Conservation (phyloP, 2,329 filamentous ascomycete species). For the Cladosporium sp. region DNA sequence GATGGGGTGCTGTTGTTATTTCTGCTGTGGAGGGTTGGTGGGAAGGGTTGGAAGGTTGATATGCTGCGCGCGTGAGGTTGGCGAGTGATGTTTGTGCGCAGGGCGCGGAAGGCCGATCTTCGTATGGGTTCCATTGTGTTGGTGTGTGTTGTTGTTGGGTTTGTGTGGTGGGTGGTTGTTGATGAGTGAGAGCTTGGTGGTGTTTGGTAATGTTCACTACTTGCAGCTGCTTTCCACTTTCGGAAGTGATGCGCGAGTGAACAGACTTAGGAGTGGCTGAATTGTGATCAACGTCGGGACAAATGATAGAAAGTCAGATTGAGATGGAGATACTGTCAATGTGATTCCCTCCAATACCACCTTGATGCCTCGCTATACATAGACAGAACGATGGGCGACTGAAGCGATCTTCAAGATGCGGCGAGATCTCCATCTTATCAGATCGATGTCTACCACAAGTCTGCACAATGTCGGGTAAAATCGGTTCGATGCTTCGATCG, state of each 20-base stretch:
- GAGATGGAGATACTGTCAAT: neutral
- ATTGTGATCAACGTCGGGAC: neutral
- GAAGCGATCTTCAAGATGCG: neutral
- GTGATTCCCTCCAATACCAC: neutral
- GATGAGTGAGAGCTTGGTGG: neutral
- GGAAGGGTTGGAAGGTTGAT: constrained; percentile 26
- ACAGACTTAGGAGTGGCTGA: neutral
- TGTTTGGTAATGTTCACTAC: neutral
- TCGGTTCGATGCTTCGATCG: neutral
- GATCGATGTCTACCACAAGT: neutral
- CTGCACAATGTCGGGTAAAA: neutral
- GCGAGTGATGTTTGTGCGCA: constrained; percentile 24
- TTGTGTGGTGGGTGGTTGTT: neutral
- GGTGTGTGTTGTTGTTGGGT: constrained; percentile 2
- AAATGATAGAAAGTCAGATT: neutral
- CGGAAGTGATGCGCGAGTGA: constrained; percentile 1
- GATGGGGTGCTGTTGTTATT: constrained; percentile 26
- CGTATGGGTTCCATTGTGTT: constrained; percentile 29
- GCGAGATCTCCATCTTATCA: neutral
- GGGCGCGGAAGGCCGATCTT: constrained; percentile 28
- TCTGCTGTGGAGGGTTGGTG: constrained; percentile 20
- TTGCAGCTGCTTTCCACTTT: neutral
- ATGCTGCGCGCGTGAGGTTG: constrained; percentile 17
- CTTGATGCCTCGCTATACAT: too few species aligned
- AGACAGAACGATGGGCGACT: too few species aligned